phyloP scores from a whole-genome alignment of 2,329 filamentous ascomycete species.

The Cladosporium austrohemisphaericum region DNA sequence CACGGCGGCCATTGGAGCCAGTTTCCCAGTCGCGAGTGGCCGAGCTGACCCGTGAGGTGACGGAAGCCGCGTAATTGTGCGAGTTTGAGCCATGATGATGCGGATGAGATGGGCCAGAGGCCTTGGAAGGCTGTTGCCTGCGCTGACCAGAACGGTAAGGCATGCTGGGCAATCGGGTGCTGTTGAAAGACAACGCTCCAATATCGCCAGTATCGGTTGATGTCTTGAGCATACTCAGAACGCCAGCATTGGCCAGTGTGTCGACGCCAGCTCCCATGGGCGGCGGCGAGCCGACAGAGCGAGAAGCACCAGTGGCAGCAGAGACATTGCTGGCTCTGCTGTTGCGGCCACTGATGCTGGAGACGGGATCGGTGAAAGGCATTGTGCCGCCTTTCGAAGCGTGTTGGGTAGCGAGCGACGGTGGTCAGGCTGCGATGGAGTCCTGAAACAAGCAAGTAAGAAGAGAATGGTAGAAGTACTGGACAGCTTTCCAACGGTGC shows the following conservation, averaged over 20 bases:
- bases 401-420: constrained; percentile 25
- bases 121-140: constrained; percentile 33
- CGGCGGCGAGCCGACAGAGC: constrained; percentile 29
- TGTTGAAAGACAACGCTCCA: constrained; percentile 38
- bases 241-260: constrained; percentile 37
- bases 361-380: constrained; percentile 43
- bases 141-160: constrained; percentile 36
- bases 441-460: constrained; percentile 11
- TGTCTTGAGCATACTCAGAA: constrained; percentile 50
- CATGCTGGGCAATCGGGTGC: constrained; percentile 36
- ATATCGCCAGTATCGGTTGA: constrained; percentile 48
- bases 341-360: constrained; percentile 44
- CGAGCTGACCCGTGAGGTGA: constrained; percentile 39
- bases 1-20: constrained; percentile 37
- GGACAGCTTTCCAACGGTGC: constrained; percentile 29
- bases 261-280: constrained; percentile 29
- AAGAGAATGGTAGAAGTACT: constrained; percentile 14
- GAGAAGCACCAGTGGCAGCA: constrained; percentile 29
- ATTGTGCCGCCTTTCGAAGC: constrained; percentile 36
- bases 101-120: constrained; percentile 39
- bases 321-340: constrained; percentile 48
- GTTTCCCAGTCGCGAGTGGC: constrained; percentile 37
- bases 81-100: constrained; percentile 26
- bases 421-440: constrained; percentile 21
- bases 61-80: constrained; percentile 37